Conservation (phyloP, 2,329 filamentous ascomycete species). For the Falciphora oryzae region DNA sequence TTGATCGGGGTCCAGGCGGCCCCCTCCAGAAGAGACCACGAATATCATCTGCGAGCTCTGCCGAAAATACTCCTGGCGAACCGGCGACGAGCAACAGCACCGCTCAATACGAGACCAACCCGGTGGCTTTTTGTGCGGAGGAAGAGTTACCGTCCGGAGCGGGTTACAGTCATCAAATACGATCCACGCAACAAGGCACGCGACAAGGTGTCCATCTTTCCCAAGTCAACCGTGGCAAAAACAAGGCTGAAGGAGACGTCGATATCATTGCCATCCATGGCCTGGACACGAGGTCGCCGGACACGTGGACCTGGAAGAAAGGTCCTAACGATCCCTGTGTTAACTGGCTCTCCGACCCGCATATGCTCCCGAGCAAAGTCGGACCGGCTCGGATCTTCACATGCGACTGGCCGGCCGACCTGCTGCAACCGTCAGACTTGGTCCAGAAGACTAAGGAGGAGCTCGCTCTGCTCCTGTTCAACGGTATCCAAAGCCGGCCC, state of each 20-base stretch:
- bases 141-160: neutral
- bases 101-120: neutral
- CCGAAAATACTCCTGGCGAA: neutral
- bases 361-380: constrained; percentile 20
- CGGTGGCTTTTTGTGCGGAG: neutral
- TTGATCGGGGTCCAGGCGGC: neutral
- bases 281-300: constrained; percentile 21
- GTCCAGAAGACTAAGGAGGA: constrained; percentile 17
- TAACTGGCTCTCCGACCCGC: constrained; percentile 21
- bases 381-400: constrained; percentile 22
- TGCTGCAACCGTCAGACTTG: constrained; percentile 16
- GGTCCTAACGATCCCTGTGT: constrained; percentile 11
- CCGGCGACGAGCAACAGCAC: neutral
- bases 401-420: constrained; percentile 23
- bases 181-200: too few species aligned
- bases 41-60: neutral
- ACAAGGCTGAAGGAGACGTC: constrained; percentile 13
- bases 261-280: constrained; percentile 13
- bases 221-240: constrained; percentile 10
- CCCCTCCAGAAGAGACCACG: neutral
- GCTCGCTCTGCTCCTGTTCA: constrained; percentile 19
- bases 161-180: neutral
- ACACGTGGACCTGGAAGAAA: constrained; percentile 24
- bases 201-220: constrained; percentile 10
- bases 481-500: constrained; percentile 17